Evolutionary conservation across 257 asterid genomes (phyloP), one percentile per base, ranked within the genome.

Genomic region (Solanum infundibuliforme): DNA sequence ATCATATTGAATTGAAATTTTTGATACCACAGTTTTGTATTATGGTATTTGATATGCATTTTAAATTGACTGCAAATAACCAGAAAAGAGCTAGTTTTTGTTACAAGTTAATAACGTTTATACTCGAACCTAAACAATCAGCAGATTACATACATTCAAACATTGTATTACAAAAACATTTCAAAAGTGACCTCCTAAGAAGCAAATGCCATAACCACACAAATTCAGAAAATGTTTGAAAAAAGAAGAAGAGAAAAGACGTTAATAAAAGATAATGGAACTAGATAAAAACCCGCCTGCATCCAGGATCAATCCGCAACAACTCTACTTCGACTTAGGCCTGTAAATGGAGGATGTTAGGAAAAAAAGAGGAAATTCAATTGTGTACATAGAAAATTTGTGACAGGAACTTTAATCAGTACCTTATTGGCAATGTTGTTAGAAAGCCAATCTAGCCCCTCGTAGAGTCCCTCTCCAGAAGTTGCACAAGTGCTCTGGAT

Each of bases 401-500:
- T 34, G 18, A 8, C 83, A 11, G 11, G 21, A 75, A 38, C 58
- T 77, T n/a, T 12, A 2, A 39, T 77, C 31, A 43, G 68, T 77
- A 77, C 84, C 84, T 77, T 75, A 23, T 75, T 75, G 32, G 83
- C 83, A 12, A 76, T 76, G 83, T 76, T 76, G 58, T 76, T 76
- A 6, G 83, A 76, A 76, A 76, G 83, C 83, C 83, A 76, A 39
- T 76, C 83, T 6, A 76, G 83, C 4, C 83, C 83, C 35, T 76
- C 83, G 8, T 76, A 76, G 10, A 76, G 83, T 23, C 83, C 83
- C 83, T 76, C 83, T 1, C 83, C 83, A 76, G 83, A 76, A 36
- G 83, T 76, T 76, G 83, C 83, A 76, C 83, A 76, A 36, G 83
- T 39, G 58, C 83, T 76, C 60, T 76, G 83, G 83, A 76, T 76